Percentiles rank a stretch among this genome's conserved stretches.
These are phyloP conservation scores for Tetrahymena malaccensis DNA, from an alignment of 73 alveolate species.

Conservation along the genomic window DNA sequence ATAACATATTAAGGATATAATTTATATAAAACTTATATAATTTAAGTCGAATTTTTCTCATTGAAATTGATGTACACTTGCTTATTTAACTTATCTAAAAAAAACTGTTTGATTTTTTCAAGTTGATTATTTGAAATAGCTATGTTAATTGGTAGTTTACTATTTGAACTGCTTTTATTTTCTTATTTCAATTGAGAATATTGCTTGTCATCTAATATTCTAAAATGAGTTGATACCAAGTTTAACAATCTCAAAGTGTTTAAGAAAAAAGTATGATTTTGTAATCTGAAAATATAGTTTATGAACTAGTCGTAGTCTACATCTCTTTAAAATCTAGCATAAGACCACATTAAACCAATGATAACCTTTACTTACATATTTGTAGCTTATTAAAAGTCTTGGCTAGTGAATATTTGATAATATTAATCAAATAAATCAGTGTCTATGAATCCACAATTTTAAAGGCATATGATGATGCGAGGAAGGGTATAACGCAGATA, in stretches of 20 bases:
- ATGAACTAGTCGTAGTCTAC: not conserved
- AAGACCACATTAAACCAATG: not conserved
- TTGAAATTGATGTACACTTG: not conserved
- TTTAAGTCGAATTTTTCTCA: not conserved
- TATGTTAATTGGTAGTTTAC: not conserved
- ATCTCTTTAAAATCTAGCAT: not conserved
- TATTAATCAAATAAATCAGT: not conserved
- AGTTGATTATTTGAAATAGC: not conserved
- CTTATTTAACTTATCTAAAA: not conserved
- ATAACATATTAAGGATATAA: not conserved
- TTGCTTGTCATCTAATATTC: not conserved
- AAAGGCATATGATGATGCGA: not conserved
- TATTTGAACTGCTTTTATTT: not conserved
- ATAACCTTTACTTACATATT: not conserved
- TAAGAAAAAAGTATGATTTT: not conserved
- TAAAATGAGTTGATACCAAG: not conserved
- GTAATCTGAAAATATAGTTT: not conserved
- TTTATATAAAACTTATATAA: not conserved
- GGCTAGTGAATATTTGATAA: not conserved
- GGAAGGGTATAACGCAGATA: not conserved
- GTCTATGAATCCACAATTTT: not conserved
- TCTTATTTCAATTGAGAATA: not conserved
- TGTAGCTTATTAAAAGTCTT: not conserved
- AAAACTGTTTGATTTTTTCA: not conserved
- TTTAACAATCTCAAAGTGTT: not conserved